Conservation (phyloP, 179 eudicot genomes). For the Monotropa hypopitys region DNA sequence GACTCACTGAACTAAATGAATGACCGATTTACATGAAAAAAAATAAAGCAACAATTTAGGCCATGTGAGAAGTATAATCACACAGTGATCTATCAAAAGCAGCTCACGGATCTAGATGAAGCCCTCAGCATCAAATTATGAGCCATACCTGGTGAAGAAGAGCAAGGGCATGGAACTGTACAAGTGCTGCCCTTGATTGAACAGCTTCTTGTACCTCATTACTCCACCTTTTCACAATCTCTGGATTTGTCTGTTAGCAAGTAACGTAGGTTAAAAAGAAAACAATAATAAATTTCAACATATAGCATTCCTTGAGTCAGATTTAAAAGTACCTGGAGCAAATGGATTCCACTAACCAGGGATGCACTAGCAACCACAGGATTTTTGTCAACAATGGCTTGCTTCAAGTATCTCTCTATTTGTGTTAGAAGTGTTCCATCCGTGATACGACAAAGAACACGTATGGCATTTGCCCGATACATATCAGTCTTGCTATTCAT, state of each 20-base stretch:
- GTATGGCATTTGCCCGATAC: constrained; percentile 97
- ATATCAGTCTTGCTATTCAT: constrained; percentile 96
- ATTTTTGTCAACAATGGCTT: constrained; percentile 93
- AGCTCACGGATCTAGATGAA: not conserved
- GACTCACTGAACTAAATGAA: not conserved
- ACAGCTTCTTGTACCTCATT: constrained; percentile 97
- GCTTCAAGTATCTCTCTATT: constrained; percentile 90
- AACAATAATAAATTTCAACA: not conserved
- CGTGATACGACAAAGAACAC: constrained; percentile 89
- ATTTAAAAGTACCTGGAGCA: constrained; percentile 61
- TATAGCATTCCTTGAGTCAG: not conserved
- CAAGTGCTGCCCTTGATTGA: constrained; percentile 93
- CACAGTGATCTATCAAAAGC: not conserved
- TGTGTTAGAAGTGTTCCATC: constrained; percentile 92
- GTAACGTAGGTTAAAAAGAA: not conserved
- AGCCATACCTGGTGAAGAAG: constrained; percentile 71
- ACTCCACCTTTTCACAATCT: constrained; percentile 93
- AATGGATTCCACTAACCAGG: constrained; percentile 86
- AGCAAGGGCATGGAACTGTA: constrained; percentile 91
- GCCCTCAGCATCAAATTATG: not conserved
- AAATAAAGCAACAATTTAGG: not conserved
- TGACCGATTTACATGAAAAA: not conserved
- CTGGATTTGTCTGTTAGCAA: constrained; percentile 67
- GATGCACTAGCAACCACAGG: constrained; percentile 99
- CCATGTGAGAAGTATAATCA: not conserved